Evolutionary conservation across 1,284 basidiomycete species (phyloP).

Genomic region (Sanguinoderma infundibulare): DNA sequence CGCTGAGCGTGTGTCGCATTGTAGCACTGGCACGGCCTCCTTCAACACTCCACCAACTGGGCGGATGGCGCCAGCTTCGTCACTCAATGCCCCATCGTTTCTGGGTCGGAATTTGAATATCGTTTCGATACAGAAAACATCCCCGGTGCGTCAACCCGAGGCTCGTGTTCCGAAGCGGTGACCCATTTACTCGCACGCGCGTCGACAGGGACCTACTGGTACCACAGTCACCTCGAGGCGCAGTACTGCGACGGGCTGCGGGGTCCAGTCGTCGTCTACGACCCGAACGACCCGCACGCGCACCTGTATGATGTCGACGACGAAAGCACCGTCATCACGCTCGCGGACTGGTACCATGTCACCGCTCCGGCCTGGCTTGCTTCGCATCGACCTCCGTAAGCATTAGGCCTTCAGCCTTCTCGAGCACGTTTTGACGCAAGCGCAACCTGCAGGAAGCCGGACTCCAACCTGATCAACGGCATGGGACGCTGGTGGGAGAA

Average conservation of each 20-base stretch:
- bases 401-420: too few species aligned
- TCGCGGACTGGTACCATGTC: too few species aligned
- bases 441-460: neutral
- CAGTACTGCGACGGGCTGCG: slow-evolving; percentile 43
- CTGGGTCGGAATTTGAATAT: slow-evolving; percentile 49
- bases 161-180: slow-evolving; percentile 31
- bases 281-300: slow-evolving; percentile 44
- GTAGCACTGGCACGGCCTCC: too few species aligned
- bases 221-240: slow-evolving; percentile 29
- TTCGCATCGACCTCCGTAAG: too few species aligned
- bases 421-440: neutral
- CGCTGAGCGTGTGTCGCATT: too few species aligned
- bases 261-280: slow-evolving; percentile 46
- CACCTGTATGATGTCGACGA: slow-evolving; percentile 50
- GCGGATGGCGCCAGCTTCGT: slow-evolving; percentile 33
- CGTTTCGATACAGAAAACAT: too few species aligned
- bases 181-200: too few species aligned
- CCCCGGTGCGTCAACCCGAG: slow-evolving; percentile 35
- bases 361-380: too few species aligned
- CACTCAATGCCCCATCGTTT: slow-evolving; percentile 54
- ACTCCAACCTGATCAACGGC: slow-evolving; percentile 55
- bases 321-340: slow-evolving; percentile 33
- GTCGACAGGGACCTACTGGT: slow-evolving; percentile 23
- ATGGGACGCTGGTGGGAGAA: slow-evolving; percentile 37
- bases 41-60: too few species aligned